Percentiles rank a stretch among this genome's conserved stretches.
Evolutionary conservation across 1,284 basidiomycete species (phyloP).

Genomic region (Omphalotus olearius): DNA sequence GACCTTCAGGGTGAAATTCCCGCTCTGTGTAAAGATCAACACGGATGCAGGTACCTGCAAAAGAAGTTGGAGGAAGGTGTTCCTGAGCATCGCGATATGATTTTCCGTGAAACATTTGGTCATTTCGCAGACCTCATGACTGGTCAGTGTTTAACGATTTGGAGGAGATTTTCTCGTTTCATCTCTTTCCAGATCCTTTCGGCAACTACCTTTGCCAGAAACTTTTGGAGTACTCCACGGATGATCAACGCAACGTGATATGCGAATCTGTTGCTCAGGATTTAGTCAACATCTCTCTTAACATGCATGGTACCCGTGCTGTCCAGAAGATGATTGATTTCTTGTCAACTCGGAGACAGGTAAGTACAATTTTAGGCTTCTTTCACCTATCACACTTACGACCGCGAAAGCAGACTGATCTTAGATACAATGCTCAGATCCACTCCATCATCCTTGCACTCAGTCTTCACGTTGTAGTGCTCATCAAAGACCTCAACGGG

Average conservation of each 20-base stretch:
- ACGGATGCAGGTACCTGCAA: slow-evolving; percentile 97
- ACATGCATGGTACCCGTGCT: slow-evolving; percentile 99
- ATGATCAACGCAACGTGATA: slow-evolving; percentile 96
- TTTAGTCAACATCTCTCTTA: slow-evolving; percentile 95
- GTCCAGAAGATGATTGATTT: slow-evolving; percentile 99
- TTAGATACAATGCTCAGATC: slow-evolving; percentile 84
- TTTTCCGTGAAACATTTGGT: slow-evolving; percentile 96
- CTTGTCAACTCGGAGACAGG: slow-evolving; percentile 91
- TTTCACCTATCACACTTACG: slow-evolving; percentile 38
- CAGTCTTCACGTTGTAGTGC: slow-evolving; percentile 95
- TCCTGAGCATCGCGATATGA: slow-evolving; percentile 96
- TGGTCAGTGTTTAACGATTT: slow-evolving; percentile 39
- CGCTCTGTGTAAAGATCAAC: slow-evolving; percentile 95
- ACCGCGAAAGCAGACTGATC: slow-evolving; percentile 60
- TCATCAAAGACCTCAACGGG: slow-evolving; percentile 99
- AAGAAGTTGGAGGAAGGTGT: slow-evolving; percentile 98
- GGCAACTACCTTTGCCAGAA: slow-evolving; percentile 99
- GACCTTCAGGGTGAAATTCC: slow-evolving; percentile 95
- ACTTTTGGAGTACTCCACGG: slow-evolving; percentile 94
- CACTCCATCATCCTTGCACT: slow-evolving; percentile 96
- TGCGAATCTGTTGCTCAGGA: slow-evolving; percentile 98
- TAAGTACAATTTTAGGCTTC: slow-evolving; percentile 37
- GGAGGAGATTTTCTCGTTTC: slow-evolving; percentile 7
- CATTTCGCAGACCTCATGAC: slow-evolving; percentile 99
- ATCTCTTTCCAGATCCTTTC: slow-evolving; percentile 79